Percentiles rank a stretch among this genome's conserved stretches.
These are phyloP conservation scores for Cladosporium phlei DNA, from an alignment of 2,329 filamentous ascomycete genomes.

Conservation along the genomic window DNA sequence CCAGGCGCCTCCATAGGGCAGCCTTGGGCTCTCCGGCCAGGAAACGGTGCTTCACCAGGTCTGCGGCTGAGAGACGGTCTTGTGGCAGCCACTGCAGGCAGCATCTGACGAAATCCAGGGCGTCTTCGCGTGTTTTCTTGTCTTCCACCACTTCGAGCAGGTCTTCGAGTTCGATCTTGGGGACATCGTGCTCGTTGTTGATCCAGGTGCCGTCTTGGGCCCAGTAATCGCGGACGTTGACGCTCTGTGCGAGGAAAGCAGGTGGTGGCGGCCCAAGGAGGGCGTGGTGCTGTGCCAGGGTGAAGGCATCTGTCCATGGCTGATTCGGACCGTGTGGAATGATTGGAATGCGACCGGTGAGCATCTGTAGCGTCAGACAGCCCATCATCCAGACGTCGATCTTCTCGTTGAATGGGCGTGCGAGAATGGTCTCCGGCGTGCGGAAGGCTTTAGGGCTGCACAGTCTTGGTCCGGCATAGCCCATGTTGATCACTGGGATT, in stretches of 20 bases:
- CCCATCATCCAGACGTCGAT: constrained; percentile 61
- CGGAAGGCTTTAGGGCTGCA: constrained; percentile 8
- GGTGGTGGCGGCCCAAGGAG: constrained; percentile 6
- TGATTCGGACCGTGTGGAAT: constrained; percentile 5
- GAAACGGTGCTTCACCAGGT: constrained; percentile 4
- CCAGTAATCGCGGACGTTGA: constrained; percentile 1
- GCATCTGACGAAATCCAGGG: not conserved
- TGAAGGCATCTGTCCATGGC: constrained; percentile 9
- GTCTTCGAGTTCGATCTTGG: not conserved
- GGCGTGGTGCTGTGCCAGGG: constrained; percentile 11
- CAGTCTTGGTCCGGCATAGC: not conserved
- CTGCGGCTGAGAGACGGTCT: not conserved
- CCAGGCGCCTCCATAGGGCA: not conserved
- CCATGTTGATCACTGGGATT: not conserved
- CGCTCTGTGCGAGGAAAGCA: not conserved
- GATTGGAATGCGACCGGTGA: constrained; percentile 43
- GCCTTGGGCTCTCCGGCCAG: not conserved
- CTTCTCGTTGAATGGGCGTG: constrained; percentile 39
- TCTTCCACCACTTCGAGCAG: not conserved
- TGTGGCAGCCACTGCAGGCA: constrained; percentile 8
- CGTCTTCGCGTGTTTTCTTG: not conserved
- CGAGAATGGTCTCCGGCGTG: constrained; percentile 2
- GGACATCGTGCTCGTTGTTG: not conserved
- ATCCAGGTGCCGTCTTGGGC: constrained; percentile 1
- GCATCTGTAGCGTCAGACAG: constrained; percentile 47